Conservation (phyloP, 805 yeast genomes). For the Starmerella apis region DNA sequence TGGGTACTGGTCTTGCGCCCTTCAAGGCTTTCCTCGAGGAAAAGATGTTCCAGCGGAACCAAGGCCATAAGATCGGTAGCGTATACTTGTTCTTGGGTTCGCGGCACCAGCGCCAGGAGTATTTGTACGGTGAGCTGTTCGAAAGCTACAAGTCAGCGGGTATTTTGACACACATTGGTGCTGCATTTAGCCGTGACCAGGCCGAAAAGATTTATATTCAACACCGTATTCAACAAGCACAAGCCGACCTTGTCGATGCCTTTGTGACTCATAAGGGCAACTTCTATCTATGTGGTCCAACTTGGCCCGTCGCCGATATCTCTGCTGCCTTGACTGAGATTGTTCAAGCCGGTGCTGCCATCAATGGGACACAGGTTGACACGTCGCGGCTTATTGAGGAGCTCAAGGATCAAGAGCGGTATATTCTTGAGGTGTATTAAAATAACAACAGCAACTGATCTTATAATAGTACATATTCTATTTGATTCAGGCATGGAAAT, state of each 20-base stretch:
- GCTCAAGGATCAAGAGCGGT: constrained; percentile 84
- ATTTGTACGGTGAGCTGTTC: constrained; percentile 92
- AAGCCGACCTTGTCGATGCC: constrained; percentile 65
- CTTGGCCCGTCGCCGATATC: constrained; percentile 98
- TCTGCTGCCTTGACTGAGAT: constrained; percentile 82
- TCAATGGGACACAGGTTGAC: constrained; percentile 57
- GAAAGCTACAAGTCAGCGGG: constrained; percentile 93
- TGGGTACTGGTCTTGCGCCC: constrained; percentile 97
- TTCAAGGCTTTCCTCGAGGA: constrained; percentile 96
- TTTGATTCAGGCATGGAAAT: no score
- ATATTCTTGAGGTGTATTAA: constrained; percentile 85
- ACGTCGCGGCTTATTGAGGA: constrained; percentile 76
- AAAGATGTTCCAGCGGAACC: constrained; percentile 82
- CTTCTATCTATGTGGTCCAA: constrained; percentile 95
- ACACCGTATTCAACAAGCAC: constrained; percentile 74
- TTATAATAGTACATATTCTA: no score
- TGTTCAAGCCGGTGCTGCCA: constrained; percentile 56
- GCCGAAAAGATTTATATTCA: constrained; percentile 89
- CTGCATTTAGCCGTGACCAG: constrained; percentile 97
- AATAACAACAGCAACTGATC: no score
- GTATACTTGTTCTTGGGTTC: constrained; percentile 83
- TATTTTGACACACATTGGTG: constrained; percentile 85
- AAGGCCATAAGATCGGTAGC: constrained; percentile 82
- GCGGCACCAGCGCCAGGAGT: constrained; percentile 90
- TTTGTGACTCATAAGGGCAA: constrained; percentile 71